phyloP scores from a whole-genome alignment of 2,329 filamentous ascomycete genomes.

The Microdochium bolleyi region DNA sequence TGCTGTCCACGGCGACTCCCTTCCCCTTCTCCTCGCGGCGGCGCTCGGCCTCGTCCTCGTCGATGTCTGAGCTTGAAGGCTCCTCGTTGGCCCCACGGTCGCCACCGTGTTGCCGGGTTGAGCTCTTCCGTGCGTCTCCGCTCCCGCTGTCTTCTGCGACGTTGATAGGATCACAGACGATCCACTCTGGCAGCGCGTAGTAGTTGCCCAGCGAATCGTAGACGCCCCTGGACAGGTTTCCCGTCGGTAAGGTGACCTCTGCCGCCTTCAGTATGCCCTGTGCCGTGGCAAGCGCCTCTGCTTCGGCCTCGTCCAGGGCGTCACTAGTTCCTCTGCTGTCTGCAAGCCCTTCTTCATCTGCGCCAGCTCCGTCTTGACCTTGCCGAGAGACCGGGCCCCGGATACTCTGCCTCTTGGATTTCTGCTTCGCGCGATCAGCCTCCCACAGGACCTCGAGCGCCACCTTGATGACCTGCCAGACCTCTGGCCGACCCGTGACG shows the following conservation, averaged over 20 bases:
- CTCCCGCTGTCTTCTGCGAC: conserved; percentile 21
- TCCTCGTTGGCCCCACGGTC: conserved; percentile 13
- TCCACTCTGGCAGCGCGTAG: conserved; percentile 60
- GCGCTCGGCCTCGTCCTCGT: conserved; percentile 26
- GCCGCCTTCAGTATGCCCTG: conserved; percentile 75
- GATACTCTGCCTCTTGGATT: not conserved
- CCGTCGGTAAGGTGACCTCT: conserved; percentile 67
- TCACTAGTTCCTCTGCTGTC: conserved; percentile 27
- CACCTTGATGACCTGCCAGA: conserved; percentile 69
- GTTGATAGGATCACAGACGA: conserved; percentile 61
- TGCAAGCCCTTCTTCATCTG: conserved; percentile 1
- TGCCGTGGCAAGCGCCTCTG: conserved; percentile 52
- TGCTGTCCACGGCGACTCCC: conserved; percentile 35
- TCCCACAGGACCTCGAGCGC: conserved; percentile 63
- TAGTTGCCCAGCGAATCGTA: conserved; percentile 66
- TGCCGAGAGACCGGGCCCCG: not conserved
- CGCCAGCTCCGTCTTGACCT: conserved; percentile 12
- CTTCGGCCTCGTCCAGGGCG: conserved; percentile 14
- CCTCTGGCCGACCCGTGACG: conserved; percentile 66
- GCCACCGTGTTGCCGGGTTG: conserved; percentile 5
- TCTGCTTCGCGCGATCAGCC: conserved; percentile 23
- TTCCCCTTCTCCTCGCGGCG: conserved; percentile 53
- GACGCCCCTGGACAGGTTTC: conserved; percentile 61
- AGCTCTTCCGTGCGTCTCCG: no score
- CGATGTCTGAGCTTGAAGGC: conserved; percentile 16